These are phyloP conservation scores for Parsonsia alboflavescens DNA, from an alignment of 257 asterid genomes.

Conservation along the genomic window DNA sequence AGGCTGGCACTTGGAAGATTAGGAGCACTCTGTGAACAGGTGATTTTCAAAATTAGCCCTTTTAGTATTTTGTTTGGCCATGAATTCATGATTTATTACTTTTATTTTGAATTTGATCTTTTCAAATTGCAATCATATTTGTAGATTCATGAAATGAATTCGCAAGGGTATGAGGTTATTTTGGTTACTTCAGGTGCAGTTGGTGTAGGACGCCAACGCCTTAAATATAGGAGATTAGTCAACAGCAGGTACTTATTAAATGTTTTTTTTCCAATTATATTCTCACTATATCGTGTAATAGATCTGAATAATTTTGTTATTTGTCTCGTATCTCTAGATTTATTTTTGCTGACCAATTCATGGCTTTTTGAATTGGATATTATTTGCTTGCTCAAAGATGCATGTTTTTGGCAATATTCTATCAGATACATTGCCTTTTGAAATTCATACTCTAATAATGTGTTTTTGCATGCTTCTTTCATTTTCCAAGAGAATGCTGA, in stretches of 20 bases:
- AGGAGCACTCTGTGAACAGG: constrained; percentile 99
- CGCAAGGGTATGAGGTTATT: constrained; percentile 84
- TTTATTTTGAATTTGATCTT: constrained; percentile 16
- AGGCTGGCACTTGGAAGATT: constrained; percentile 94
- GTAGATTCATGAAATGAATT: constrained; percentile 84
- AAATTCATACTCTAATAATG: background rate
- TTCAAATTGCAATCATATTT: constrained; percentile 20
- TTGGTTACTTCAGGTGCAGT: constrained; percentile 98
- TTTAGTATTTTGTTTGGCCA: background rate
- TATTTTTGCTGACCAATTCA: background rate
- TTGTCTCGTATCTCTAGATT: background rate
- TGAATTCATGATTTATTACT: background rate
- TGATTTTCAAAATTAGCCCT: constrained; percentile 14
- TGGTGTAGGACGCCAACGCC: constrained; percentile 95
- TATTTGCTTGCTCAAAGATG: background rate
- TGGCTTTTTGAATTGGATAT: background rate
- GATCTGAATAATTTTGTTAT: background rate
- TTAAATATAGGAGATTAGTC: constrained; percentile 64
- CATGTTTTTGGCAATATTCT: background rate
- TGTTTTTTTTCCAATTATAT: background rate
- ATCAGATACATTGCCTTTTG: background rate
- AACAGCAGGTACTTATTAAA: constrained; percentile 66
- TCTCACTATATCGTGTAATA: background rate
- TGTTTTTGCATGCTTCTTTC: background rate
- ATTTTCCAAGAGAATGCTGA: background rate